Evolutionary conservation across 768 basidiomycete genomes (phyloP).

Genomic region (Hemileccinum rubropunctum): DNA sequence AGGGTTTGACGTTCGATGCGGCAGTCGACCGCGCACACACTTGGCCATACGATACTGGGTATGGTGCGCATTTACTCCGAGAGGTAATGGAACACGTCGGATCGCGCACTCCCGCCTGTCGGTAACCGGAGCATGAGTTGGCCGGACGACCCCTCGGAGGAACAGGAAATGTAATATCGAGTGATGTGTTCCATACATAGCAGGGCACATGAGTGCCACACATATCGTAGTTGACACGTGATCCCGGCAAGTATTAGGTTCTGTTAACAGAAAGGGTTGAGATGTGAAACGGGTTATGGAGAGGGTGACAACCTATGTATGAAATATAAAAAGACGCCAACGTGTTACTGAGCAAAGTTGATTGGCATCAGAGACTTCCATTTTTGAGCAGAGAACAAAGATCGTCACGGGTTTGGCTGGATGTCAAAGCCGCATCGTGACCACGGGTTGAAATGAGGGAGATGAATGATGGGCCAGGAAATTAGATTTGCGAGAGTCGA

Average conservation of each 20-base stretch:
- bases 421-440: conserved; percentile 12
- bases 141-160: background rate
- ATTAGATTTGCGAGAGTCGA: conserved; percentile 18
- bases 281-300: conserved; percentile 29
- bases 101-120: conserved; percentile 8
- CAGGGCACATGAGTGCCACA: too few species aligned
- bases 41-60: too few species aligned
- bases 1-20: conserved; percentile 6
- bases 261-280: conserved; percentile 16
- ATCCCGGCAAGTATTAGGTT: conserved; percentile 28
- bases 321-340: conserved; percentile 9
- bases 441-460: conserved; percentile 2
- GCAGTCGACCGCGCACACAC: conserved; percentile 1
- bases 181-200: too few species aligned
- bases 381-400: conserved; percentile 19
- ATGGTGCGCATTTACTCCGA: background rate
- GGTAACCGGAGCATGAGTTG: conserved; percentile 10
- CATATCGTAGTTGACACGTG: too few species aligned
- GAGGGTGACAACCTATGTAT: conserved; percentile 12
- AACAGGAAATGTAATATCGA: too few species aligned
- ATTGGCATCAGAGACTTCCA: conserved; percentile 21
- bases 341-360: conserved; percentile 4
- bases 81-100: background rate
- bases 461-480: conserved; percentile 6
- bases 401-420: conserved; percentile 12